phyloP scores from a whole-genome alignment of 2,329 filamentous ascomycete genomes.

The Apiospora sp. region DNA sequence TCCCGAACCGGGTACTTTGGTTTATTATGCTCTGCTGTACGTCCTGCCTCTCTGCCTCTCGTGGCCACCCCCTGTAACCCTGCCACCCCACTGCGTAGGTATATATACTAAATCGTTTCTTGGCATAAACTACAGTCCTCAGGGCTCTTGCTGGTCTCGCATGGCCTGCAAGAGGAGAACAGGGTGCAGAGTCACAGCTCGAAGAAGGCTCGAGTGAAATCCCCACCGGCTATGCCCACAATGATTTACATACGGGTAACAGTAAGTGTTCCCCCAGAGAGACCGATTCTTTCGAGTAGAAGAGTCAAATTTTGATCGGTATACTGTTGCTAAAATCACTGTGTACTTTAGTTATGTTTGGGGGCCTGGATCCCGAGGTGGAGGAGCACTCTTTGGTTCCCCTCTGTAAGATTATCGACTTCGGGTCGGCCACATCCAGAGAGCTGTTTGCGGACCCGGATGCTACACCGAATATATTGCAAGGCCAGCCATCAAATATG shows the following conservation, averaged over 20 bases:
- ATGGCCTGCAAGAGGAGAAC: not conserved
- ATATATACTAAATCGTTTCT: not conserved
- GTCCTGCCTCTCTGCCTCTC: not conserved
- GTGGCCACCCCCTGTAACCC: no score
- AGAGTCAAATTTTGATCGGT: no score
- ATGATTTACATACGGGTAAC: not conserved
- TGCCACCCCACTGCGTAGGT: accelerated
- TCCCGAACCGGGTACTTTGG: not conserved
- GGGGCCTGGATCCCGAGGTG: not conserved
- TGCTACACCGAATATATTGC: not conserved
- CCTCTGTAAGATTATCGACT: not conserved
- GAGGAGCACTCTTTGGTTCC: not conserved
- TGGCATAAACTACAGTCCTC: not conserved
- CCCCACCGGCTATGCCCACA: not conserved
- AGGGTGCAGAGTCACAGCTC: not conserved
- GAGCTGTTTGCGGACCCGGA: not conserved
- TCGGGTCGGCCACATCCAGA: not conserved
- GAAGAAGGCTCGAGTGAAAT: not conserved
- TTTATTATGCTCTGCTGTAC: not conserved
- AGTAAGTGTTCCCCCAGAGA: not conserved
- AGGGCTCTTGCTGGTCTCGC: not conserved
- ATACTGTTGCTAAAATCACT: no score
- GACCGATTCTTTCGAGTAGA: no score
- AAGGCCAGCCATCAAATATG: not conserved
- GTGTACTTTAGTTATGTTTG: not conserved